Evolutionary conservation across 805 yeast genomes (phyloP), one percentile per base, ranked within the genome.

Genomic region (Starmerella bombicola): DNA sequence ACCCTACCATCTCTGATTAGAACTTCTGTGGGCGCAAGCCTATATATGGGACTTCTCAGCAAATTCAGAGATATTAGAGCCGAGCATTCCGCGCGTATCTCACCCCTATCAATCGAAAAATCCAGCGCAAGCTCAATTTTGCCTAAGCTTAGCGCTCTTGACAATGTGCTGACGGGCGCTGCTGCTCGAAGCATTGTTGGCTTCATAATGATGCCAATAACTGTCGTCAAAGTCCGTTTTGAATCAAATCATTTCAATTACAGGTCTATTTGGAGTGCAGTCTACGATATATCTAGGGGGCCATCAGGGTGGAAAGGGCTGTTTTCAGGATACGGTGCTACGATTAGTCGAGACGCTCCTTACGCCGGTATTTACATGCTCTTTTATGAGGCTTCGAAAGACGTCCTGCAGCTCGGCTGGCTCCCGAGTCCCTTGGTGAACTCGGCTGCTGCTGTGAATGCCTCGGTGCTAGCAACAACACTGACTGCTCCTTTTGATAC

Each of bases 401-500:
- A 65, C 8, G 31, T 67, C 4, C 42, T 78, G 6, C 84, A 88
- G 4, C 48, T 29, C 8, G 13, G 67, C 8, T 37, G 65, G 29
- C 61, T 64, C 4, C 35, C 50, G 3, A 31, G 42, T 30, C 34
- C 66, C 0, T 32, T 72, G 3, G 67, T 82, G 36, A 88, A 88
- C 57, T 69, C 86, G 0, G 42, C 68, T 0, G 70, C 93, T n/a
- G 98, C 97, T 0, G 66, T 80, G 5, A 28, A 67, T 3, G 82
- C 97, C 0, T 93, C 97, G 0, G 65, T 75, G 10, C 54, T 78
- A 8, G 80, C 97, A 1, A 85, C 96, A 1, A 66, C 88, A 0
- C 65, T 82, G 15, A 88, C 98, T 0, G 93, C 93, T 1, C 98
- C 98, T 0, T 88, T 88, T 55, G 98, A 88, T 55, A 82, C 95